Conservation (phyloP, 2,329 filamentous ascomycete genomes). For the Trematosphaeria pertusa region DNA sequence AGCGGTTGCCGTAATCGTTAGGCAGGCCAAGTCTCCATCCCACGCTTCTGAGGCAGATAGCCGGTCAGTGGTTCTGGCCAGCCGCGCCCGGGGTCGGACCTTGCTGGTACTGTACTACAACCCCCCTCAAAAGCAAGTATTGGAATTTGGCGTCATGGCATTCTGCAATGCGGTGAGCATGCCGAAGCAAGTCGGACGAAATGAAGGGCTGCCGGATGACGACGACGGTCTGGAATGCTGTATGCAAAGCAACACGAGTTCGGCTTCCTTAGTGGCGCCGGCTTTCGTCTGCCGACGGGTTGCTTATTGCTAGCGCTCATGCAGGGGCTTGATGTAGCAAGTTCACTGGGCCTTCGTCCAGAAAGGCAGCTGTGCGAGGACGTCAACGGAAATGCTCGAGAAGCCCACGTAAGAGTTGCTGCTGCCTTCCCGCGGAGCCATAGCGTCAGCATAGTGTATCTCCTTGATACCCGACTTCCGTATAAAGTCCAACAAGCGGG, state of each 20-base stretch:
- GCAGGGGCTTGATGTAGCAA: background rate
- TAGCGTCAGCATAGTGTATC: conserved; percentile 54
- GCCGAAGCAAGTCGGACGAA: too few species aligned
- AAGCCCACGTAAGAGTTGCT: conserved; percentile 46
- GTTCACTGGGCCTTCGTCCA: conserved; percentile 31
- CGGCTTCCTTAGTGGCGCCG: background rate
- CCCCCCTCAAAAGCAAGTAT: too few species aligned
- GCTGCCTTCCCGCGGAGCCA: conserved; percentile 30
- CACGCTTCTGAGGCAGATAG: conserved; percentile 20
- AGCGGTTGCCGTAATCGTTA: conserved; percentile 21
- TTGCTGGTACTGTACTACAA: too few species aligned
- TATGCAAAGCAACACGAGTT: background rate
- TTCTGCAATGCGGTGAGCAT: background rate
- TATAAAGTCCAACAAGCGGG: conserved; percentile 72
- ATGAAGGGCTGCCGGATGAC: too few species aligned
- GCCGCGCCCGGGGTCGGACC: too few species aligned
- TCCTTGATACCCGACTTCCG: conserved; percentile 68
- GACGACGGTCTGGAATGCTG: too few species aligned
- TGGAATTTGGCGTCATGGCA: too few species aligned
- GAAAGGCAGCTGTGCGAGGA: conserved; percentile 37
- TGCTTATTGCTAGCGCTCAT: background rate
- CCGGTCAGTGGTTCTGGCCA: conserved; percentile 7
- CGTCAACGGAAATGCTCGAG: conserved; percentile 39
- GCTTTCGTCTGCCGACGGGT: background rate
- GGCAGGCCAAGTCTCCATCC: conserved; percentile 11